Base-by-base conservation (phyloP, 2,329 filamentous ascomycete genomes). In the Fusarium hostae region DNA sequence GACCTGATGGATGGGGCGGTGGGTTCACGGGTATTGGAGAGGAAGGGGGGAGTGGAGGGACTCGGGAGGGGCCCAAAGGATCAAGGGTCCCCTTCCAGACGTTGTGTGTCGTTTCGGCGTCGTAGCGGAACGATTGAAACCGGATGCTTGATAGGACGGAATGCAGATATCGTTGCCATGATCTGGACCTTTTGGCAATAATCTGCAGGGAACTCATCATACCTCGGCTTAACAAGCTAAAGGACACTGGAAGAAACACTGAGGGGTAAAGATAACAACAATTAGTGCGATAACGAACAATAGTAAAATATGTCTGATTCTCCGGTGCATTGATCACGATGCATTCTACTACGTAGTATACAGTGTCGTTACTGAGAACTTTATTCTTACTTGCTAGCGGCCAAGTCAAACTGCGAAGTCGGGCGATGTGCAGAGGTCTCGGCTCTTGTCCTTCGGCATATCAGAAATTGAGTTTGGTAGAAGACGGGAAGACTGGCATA, bases 1-100 rank as follows among this genome's bases (percentile, higher is more conserved):
- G 63, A 67, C 61, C 59, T 68, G 64, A 66, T 59, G 64, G 72
- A 70, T 59, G 70, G 72, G 62, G 44, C 24, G 34, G 52, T 59
- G 63, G 63, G 18, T 35, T 57, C 30, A 22, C 41, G 15, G 41
- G 62, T 48, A 35, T 41, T 48, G 30, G 59, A 64, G 52, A 44
- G 22, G n/a, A 28, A 18, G 47, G n/a, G 45, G 28, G 47, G 52
- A 47, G 62, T 30, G 62, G 59, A 48, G 20, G 22, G 15, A 16
- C 39, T 40, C 39, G 39, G 39, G 30, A 34, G 15, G 43, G 28
- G 39, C 39, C 52, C 24, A 30, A 18, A 45, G 37, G 59, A 66
- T 60, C 63, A 51, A 66, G 61, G 63, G 63, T 59, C 44, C 32
- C 45, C 30, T 32, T 41, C 34, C 56, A 34, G 35, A 52, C 22